A percentile compares a stretch with the other conserved stretches of the same genome.
Evolutionary conservation across 257 asterid species (phyloP).

Genomic region (Thymus quinquecostatus): DNA sequence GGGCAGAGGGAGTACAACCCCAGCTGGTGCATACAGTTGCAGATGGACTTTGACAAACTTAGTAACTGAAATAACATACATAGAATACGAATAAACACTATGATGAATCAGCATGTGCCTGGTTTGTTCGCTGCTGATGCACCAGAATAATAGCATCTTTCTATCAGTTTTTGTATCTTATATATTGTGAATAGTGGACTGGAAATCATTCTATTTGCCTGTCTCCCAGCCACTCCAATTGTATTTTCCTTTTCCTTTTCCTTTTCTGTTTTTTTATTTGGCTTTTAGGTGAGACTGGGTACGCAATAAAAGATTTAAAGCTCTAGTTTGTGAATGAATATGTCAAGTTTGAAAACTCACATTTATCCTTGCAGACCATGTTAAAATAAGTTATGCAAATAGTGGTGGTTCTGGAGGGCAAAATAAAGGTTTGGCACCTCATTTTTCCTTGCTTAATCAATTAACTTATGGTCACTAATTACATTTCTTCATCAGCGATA

Average conservation of each 20-base stretch:
- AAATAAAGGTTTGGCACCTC: conserved; percentile 65
- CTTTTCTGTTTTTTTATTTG: conserved; percentile 2
- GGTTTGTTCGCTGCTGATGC: not conserved
- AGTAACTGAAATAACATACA: too few species aligned
- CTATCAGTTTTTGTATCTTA: conserved; percentile 4
- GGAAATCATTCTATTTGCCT: conserved; percentile 6
- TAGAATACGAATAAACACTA: not conserved
- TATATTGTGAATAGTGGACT: not conserved
- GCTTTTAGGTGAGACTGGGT: conserved; percentile 9
- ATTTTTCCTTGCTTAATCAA: conserved; percentile 11
- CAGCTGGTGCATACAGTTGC: not conserved
- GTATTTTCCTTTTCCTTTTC: not conserved
- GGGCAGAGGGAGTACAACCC: too few species aligned
- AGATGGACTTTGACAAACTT: not conserved
- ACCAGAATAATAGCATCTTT: not conserved
- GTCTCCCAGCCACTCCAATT: conserved; percentile 14
- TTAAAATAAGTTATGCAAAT: conserved; percentile 76
- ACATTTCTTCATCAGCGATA: conserved; percentile 44
- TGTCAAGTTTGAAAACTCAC: conserved; percentile 15
- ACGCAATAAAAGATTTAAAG: conserved; percentile 10
- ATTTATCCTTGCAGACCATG: conserved; percentile 63
- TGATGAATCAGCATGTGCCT: not conserved
- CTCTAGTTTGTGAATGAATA: not conserved
- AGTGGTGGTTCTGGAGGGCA: conserved; percentile 97
- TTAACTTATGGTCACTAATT: conserved; percentile 21